phyloP scores from a whole-genome alignment of 2,329 filamentous ascomycete species.

The Fusarium sp. region DNA sequence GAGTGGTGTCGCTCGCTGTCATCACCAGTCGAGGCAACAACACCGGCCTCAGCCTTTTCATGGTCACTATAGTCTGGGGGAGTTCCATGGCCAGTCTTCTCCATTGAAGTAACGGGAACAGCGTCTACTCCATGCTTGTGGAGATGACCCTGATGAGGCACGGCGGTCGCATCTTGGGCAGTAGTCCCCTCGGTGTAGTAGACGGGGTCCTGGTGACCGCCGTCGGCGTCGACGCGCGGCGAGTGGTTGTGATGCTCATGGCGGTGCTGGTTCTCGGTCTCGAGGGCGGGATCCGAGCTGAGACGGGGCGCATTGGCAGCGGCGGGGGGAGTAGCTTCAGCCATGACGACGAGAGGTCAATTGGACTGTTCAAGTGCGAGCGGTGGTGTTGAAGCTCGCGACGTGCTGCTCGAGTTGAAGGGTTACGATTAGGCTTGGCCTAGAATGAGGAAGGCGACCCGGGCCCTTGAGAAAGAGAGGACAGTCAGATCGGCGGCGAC shows the following conservation, averaged over 20 bases:
- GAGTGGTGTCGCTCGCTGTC: conserved; percentile 32
- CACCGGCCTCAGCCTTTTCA: conserved; percentile 52
- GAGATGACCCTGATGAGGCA: conserved; percentile 50
- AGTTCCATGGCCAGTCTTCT: conserved; percentile 28
- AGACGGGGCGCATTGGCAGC: conserved; percentile 16
- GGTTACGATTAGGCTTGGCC: conserved; percentile 25
- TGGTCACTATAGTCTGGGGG: conserved; percentile 55
- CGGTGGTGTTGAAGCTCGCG: conserved; percentile 1
- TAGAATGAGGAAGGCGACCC: conserved; percentile 4
- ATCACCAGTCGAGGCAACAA: conserved; percentile 46
- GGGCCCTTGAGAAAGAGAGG: not conserved
- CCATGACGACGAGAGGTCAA: conserved; percentile 22
- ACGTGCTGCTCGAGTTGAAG: not conserved
- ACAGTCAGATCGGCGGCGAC: not conserved
- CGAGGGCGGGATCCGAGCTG: conserved; percentile 43
- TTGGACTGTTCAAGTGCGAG: not conserved
- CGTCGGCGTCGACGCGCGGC: conserved; percentile 47
- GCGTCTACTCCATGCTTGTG: conserved; percentile 40
- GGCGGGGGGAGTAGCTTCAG: conserved; percentile 22
- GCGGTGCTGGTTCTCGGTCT: conserved; percentile 56
- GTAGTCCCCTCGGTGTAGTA: conserved; percentile 61
- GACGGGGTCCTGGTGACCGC: conserved; percentile 55
- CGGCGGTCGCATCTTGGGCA: conserved; percentile 49
- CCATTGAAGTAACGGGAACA: conserved; percentile 10
- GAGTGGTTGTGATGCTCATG: conserved; percentile 59